A percentile compares a stretch with the other conserved stretches of the same genome.
These are phyloP conservation scores for Triangularia verruculosa DNA, from an alignment of 2,329 filamentous ascomycete genomes.

Conservation along the genomic window DNA sequence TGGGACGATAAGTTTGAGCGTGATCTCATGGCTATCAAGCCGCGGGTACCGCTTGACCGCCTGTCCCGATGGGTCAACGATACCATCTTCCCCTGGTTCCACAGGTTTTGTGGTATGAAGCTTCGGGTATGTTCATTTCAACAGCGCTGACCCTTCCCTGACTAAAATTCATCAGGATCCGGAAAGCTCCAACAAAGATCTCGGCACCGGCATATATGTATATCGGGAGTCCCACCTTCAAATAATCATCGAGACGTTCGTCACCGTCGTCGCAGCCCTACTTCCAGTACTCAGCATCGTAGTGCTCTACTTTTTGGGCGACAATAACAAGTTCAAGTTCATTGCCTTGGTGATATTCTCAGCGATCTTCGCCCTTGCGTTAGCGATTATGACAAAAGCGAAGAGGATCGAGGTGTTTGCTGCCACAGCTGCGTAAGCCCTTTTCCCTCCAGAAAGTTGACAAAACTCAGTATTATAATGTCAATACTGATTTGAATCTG, in stretches of 20 bases:
- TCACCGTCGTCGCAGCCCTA: constrained; percentile 30
- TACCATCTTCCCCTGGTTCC: constrained; percentile 22
- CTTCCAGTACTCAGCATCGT: constrained; percentile 30
- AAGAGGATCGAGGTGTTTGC: constrained; percentile 31
- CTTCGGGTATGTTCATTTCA: constrained; percentile 1
- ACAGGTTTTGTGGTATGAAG: constrained; percentile 17
- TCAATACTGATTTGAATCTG: neutral
- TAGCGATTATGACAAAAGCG: constrained; percentile 29
- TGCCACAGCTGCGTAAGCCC: constrained; percentile 29
- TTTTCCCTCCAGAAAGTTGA: neutral
- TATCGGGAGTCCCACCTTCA: constrained; percentile 19
- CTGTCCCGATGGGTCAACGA: constrained; percentile 25
- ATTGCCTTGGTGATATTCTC: constrained; percentile 28
- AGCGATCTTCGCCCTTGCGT: constrained; percentile 26
- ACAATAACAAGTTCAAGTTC: constrained; percentile 24
- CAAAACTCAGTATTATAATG: too few species aligned
- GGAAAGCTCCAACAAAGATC: neutral
- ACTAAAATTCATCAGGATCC: neutral
- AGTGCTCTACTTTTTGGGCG: constrained; percentile 29
- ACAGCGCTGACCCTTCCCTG: too few species aligned
- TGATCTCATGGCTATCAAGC: constrained; percentile 28
- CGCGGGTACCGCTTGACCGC: constrained; percentile 15
- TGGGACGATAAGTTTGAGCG: constrained; percentile 7
- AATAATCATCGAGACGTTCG: constrained; percentile 21
- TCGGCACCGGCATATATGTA: constrained; percentile 13